Conservation (phyloP, 2,329 filamentous ascomycete genomes). For the Tolypocladium pustulatum region DNA sequence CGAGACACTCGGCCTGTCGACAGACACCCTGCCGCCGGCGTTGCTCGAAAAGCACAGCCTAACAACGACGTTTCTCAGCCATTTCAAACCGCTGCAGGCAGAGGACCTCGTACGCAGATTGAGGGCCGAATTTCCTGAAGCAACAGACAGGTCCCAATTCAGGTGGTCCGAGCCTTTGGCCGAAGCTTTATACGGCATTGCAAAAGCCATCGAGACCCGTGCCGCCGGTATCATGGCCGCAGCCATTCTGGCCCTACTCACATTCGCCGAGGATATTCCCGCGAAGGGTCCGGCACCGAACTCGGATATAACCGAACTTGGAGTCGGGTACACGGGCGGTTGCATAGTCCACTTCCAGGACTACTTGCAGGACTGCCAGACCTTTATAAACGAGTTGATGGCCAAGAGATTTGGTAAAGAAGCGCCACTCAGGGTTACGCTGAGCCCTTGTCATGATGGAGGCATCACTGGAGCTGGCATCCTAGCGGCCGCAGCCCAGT, state of each 20-base stretch:
- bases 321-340: slow-evolving; percentile 70
- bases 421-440: slow-evolving; percentile 31
- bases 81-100: slow-evolving; percentile 47
- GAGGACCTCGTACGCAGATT: slow-evolving; percentile 34
- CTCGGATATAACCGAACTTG: slow-evolving; percentile 40
- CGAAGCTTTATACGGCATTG: slow-evolving; percentile 51
- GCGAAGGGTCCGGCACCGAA: slow-evolving; percentile 11
- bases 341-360: slow-evolving; percentile 73
- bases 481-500: slow-evolving; percentile 34
- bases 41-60: slow-evolving; percentile 51
- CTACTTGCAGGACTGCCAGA: slow-evolving; percentile 60
- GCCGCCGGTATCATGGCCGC: slow-evolving; percentile 68
- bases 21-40: slow-evolving; percentile 39
- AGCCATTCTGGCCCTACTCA: slow-evolving; percentile 58
- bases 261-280: slow-evolving; percentile 56
- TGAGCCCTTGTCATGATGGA: slow-evolving; percentile 49
- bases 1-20: slow-evolving; percentile 25
- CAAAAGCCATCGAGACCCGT: slow-evolving; percentile 58
- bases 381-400: slow-evolving; percentile 50
- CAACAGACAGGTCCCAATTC: slow-evolving; percentile 35
- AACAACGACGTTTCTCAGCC: slow-evolving; percentile 63
- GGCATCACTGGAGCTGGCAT: slow-evolving; percentile 53
- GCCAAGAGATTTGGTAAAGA: slow-evolving; percentile 13
- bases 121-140: slow-evolving; percentile 40
- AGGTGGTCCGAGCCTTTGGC: slow-evolving; percentile 53